phyloP scores from a whole-genome alignment of 225 moss, liverwort and hornwort species.

The Pseudisothecium myosuroides region DNA sequence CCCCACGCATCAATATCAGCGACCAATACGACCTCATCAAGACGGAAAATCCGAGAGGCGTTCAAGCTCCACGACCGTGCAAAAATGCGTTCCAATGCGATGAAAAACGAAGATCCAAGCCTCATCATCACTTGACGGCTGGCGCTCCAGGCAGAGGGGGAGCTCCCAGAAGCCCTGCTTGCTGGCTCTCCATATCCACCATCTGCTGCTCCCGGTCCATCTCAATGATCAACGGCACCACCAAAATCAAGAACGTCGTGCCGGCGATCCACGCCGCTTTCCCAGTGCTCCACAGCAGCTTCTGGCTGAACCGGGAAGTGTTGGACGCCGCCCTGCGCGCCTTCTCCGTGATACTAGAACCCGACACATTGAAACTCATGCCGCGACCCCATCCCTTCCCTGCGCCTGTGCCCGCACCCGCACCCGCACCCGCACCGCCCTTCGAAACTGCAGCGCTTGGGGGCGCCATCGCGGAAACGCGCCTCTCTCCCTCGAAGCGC shows the following conservation, averaged over 20 bases:
- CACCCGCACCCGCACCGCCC: constrained; percentile 9
- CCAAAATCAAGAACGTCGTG: constrained; percentile 82
- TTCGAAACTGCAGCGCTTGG: constrained; percentile 12
- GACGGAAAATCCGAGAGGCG: background rate
- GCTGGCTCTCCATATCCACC: constrained; percentile 97
- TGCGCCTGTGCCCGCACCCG: constrained; percentile 19
- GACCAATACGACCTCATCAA: background rate
- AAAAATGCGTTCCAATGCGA: constrained; percentile 4
- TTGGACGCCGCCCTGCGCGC: constrained; percentile 75
- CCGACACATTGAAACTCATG: constrained; percentile 37
- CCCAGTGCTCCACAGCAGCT: constrained; percentile 96
- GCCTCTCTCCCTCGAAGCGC: background rate
- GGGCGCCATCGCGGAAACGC: constrained; percentile 25
- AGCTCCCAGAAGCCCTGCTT: constrained; percentile 74
- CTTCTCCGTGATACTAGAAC: constrained; percentile 61
- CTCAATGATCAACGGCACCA: constrained; percentile 92
- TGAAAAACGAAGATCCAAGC: background rate
- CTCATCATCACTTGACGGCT: constrained; percentile 13
- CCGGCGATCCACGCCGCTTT: constrained; percentile 99
- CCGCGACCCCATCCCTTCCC: constrained; percentile 51
- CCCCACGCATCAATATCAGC: background rate
- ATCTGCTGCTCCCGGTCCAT: constrained; percentile 99
- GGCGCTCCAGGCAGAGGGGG: constrained; percentile 39
- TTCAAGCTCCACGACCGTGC: background rate
- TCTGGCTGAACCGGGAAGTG: constrained; percentile 87